Base-by-base conservation (phyloP, 805 yeast genomes). In the Kurtzmaniella fragi region DNA sequence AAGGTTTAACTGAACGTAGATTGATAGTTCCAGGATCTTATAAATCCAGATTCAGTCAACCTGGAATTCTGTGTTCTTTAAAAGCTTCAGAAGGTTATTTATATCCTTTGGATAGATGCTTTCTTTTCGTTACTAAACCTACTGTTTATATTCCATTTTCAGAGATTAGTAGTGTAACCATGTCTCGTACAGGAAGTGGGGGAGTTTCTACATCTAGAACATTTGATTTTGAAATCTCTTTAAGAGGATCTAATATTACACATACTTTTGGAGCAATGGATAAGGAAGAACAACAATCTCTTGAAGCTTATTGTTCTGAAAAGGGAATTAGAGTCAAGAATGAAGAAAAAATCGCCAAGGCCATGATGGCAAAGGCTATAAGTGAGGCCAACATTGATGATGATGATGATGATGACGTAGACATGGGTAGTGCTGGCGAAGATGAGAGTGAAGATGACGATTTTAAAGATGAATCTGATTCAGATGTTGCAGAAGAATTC, bases 31-130 rank as follows among this genome's bases (percentile, higher is more conserved):
- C 97, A 0, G 95, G 96, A 11, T 71, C 84, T 2, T 93, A 78
- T 70, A 73, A 73, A 44, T 82, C 95, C 4, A 77, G 81, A 30
- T 82, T 80, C 54, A 80, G 78, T 33, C 88, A 84, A 52, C 84
- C 95, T 11, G 96, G 95, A 3, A 84, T 93, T 23, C 75, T 88
- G 15, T 91, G 98, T 64, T 87, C 97, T 5, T 76, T 87, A 50
- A 93, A 91, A 62, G 98, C 98, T 0, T 84, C 86, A 37, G 98
- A 93, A 67, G 98, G 99, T 23, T 84, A 89, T 51, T 65, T 93
- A 43, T 93, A 86, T 61, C 88, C 95, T n/a, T 73, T 93, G 42
- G 99, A 93, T 48, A 85, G 87, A 62, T 85, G 95, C 40, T 78
- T 93, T 56, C 65, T 93, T 45, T 91, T 93, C 57, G 82, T 91